Base-by-base conservation (phyloP, 1,284 basidiomycete species). In the Marasmius fiardii region DNA sequence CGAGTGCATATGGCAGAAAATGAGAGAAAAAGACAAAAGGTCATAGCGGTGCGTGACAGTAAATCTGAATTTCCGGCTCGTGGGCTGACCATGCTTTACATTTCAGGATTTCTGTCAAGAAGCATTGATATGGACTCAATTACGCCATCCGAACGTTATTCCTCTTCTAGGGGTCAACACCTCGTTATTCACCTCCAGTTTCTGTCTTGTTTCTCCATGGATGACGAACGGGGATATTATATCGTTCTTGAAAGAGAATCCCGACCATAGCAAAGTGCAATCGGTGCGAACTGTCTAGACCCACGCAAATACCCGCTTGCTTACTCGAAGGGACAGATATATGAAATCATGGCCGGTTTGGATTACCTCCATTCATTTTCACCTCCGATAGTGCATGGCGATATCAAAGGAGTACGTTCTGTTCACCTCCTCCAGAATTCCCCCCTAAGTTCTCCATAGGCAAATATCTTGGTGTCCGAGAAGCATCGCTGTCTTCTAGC, bases 181-280 rank as follows among this genome's bases (percentile, higher is more conserved):
- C 4, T 43, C 23, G 4, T 11, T 56, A 1, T 58, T 58, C 21
- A 28, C 39, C 20, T 51, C 51, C 4, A 51, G 52, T 2, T 58
- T 53, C 43, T 58, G 59, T 33, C 43, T 60, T 7, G 39, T 60
- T 12, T 58, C 59, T n/a, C 59, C 59, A 4, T 60, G 56, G 56
- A 55, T 60, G 53, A 18, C 43, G n/a, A 51, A 60, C 31, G 54
- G 56, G 2, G 53, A 58, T 39, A 53, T 58, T 8, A 47, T 58
- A 18, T 18, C 35, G 4, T 60, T 47, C 54, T 28, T 60, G 43
- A 28, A 56, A 23, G 43, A 47, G n/a, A 49, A 57, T 58, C 59
- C 59, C 6, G 34, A 47, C 4, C 43, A 54, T 23, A 52, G 57
- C 26, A 45, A 49, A 6, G 8, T 53, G 21, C 23, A 37, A 26